These are phyloP conservation scores for Rhodamnia argentea DNA, from an alignment of 345 rosid genomes.

Conservation along the genomic window DNA sequence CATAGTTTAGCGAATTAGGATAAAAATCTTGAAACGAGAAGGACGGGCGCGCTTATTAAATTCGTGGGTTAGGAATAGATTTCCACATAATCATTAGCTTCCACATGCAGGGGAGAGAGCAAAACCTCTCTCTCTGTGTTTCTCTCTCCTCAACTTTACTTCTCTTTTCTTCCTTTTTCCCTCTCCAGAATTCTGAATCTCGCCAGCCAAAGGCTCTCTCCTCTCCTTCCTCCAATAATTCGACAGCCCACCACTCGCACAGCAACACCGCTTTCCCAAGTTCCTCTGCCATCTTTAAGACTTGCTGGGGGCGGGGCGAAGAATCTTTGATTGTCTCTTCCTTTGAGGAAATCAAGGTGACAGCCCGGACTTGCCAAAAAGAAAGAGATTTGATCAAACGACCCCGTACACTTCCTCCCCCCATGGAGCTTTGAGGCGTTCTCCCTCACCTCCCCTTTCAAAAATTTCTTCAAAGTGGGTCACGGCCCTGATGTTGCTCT, in stretches of 20 bases:
- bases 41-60: neutral
- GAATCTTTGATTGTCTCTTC: constrained; percentile 26
- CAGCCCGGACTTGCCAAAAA: constrained; percentile 13
- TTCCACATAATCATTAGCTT: neutral
- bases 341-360: constrained; percentile 48
- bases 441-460: neutral
- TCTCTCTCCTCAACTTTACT: neutral
- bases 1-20: neutral
- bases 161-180: constrained; percentile 5
- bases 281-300: neutral
- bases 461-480: neutral
- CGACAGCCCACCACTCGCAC: neutral
- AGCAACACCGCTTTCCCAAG: neutral
- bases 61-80: neutral
- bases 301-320: neutral
- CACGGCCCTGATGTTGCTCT: neutral
- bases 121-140: neutral
- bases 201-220: neutral
- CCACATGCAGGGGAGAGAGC: neutral
- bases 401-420: neutral
- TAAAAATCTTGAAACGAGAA: neutral
- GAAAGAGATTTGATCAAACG: neutral
- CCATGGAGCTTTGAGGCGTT: neutral
- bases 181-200: constrained; percentile 23
- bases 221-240: neutral